phyloP scores from a whole-genome alignment of 2,329 filamentous ascomycete genomes.

The Exophiala oligosperma region DNA sequence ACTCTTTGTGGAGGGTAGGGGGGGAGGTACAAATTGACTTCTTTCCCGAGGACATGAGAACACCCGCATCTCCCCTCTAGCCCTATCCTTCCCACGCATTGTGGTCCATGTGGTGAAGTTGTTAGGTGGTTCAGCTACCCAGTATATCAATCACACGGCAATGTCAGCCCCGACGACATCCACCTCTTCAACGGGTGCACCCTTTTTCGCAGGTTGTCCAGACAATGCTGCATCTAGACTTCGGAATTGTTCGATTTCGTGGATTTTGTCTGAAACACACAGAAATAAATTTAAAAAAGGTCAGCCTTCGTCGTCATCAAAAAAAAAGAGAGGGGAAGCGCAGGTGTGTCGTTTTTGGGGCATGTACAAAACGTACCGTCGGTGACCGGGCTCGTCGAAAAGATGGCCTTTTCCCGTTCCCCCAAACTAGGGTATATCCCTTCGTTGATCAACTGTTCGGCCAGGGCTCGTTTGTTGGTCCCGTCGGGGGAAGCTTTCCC shows the following conservation, averaged over 20 bases:
- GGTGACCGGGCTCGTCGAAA: conserved; percentile 28
- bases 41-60: too few species aligned
- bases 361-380: conserved; percentile 15
- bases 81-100: too few species aligned
- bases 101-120: too few species aligned
- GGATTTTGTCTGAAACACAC: conserved; percentile 20
- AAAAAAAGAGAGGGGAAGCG: not conserved
- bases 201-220: conserved; percentile 19
- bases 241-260: conserved; percentile 27
- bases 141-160: conserved; percentile 17
- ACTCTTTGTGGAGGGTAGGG: too few species aligned
- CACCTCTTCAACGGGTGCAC: conserved; percentile 26
- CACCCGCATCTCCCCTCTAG: too few species aligned
- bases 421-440: conserved; percentile 30
- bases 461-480: conserved; percentile 17
- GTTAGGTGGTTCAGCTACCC: too few species aligned
- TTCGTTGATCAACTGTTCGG: conserved; percentile 26
- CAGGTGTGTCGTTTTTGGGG: not conserved
- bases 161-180: conserved; percentile 28
- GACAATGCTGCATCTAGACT: conserved; percentile 28
- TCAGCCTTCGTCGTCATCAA: not conserved
- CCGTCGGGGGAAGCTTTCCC: conserved; percentile 12
- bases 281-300: not conserved
- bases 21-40: too few species aligned
- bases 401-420: conserved; percentile 31